Evolutionary conservation across 495 filamentous ascomycete species (phyloP), one percentile per base, ranked within the genome.

Genomic region (Penicillium riverlandense): DNA sequence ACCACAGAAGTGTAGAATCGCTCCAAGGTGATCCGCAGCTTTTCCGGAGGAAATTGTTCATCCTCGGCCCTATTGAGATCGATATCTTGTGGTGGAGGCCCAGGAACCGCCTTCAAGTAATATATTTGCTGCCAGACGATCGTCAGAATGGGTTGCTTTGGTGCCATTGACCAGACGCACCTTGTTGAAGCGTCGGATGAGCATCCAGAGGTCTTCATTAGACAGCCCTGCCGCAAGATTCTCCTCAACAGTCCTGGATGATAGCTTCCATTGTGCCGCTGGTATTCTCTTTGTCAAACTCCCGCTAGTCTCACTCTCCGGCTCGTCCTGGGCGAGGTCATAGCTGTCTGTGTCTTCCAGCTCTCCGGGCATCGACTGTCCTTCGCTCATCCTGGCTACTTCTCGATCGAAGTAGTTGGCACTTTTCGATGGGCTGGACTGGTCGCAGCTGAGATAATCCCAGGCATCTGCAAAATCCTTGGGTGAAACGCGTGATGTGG

Each of bases 21-120:
- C 60, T 95, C 89, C n/a, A 94, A 49, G 33, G 81, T 88, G 13
- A 79, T 79, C 12, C 89, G 75, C 49, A 95, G 63, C 57, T 94
- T 94, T 61, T 94, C 89, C 0, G 89, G 89, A 0, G 84, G 86
- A 61, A 90, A 92, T 48, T 88, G 81, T 33, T 94, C 88, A 45
- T 90, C 80, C 31, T 89, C 84, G 0, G 85, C 82, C 37, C 86
- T 82, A 43, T 87, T 84, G 10, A 92, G 71, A 63, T 95, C 89
- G n/a, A 95, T 62, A 15, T 80, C 77, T 8, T 76, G 77, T 31
- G 70, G 40, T 1, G 76, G 71, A 1, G 67, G 57, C 13, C 76
- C 65, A 2, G 70, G 61, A 1, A 79, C 70, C 11, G 84, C 83
- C 61, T 88, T 89, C 50, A 91, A 82, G 69, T 91, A 83, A 62